These are phyloP conservation scores for Globisporangium viniferum DNA, from an alignment of 352 stramenopile genomes.

Conservation along the genomic window DNA sequence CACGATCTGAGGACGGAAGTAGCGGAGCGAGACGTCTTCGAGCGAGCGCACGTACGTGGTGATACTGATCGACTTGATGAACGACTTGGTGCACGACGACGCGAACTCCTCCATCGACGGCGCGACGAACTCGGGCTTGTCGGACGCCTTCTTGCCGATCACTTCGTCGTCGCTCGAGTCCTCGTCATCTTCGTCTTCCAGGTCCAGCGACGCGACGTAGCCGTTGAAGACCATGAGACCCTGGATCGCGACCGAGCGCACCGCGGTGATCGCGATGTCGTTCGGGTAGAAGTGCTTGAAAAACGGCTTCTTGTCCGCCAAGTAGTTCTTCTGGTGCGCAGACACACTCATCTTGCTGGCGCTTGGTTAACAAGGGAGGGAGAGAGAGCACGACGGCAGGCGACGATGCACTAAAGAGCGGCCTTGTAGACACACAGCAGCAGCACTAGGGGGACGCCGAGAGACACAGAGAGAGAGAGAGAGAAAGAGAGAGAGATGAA, in stretches of 20 bases:
- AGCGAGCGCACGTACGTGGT: conserved; percentile 76
- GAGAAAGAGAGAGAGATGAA: not conserved
- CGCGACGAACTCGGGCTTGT: conserved; percentile 45
- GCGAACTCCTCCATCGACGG: conserved; percentile 61
- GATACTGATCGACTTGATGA: conserved; percentile 76
- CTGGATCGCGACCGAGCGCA: conserved; percentile 61
- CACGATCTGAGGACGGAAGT: conserved; percentile 52
- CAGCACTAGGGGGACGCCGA: not conserved
- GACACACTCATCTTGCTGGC: conserved; percentile 49
- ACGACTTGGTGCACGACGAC: conserved; percentile 50
- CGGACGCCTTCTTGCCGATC: conserved; percentile 23
- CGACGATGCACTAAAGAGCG: not conserved
- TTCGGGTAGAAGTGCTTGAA: conserved; percentile 80
- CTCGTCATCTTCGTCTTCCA: conserved; percentile 60
- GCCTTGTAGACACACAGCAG: not conserved
- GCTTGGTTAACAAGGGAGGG: not conserved
- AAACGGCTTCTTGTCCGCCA: conserved; percentile 85
- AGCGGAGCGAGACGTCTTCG: conserved; percentile 59
- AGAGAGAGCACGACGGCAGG: not conserved
- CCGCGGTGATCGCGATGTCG: conserved; percentile 61
- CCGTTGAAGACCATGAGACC: conserved; percentile 73
- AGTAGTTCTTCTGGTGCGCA: conserved; percentile 59
- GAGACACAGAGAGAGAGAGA: not conserved
- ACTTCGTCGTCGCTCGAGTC: conserved; percentile 44
- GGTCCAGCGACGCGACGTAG: conserved; percentile 71